These are phyloP conservation scores for Colletotrichum sp. DNA, from an alignment of 2,329 filamentous ascomycete species.

Conservation along the genomic window DNA sequence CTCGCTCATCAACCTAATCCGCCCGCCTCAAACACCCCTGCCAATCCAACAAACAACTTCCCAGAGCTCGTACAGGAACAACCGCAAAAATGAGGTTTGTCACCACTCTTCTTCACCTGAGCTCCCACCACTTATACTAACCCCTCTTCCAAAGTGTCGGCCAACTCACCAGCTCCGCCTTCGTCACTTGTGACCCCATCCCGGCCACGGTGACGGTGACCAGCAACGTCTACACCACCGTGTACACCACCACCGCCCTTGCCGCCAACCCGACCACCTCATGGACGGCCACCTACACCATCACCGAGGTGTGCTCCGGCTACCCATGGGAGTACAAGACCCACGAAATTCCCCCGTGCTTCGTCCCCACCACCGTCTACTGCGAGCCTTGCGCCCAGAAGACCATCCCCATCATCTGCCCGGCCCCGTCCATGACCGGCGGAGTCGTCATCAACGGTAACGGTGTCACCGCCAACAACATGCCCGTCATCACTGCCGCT, in stretches of 20 bases:
- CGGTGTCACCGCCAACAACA: slow-evolving; percentile 37
- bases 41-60: background rate
- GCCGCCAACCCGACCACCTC: slow-evolving; percentile 41
- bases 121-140: slow-evolving; percentile 3
- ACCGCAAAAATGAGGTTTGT: slow-evolving; percentile 23
- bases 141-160: slow-evolving; percentile 29
- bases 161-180: slow-evolving; percentile 31
- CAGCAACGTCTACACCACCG: slow-evolving; percentile 34
- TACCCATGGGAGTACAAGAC: slow-evolving; percentile 31
- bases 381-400: slow-evolving; percentile 35
- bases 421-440: slow-evolving; percentile 34
- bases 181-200: slow-evolving; percentile 32
- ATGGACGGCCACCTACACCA: slow-evolving; percentile 46
- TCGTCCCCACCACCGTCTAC: slow-evolving; percentile 40
- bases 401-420: slow-evolving; percentile 41
- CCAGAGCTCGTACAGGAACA: background rate
- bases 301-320: slow-evolving; percentile 40
- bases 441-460: slow-evolving; percentile 36
- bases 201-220: slow-evolving; percentile 26
- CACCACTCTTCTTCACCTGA: background rate
- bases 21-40: background rate
- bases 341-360: slow-evolving; percentile 38
- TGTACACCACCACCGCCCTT: slow-evolving; percentile 39
- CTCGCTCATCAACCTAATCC: background rate
- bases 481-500: slow-evolving; percentile 8